Conservation (phyloP, 2,329 filamentous ascomycete species). For the Myrmaecium sp. region DNA sequence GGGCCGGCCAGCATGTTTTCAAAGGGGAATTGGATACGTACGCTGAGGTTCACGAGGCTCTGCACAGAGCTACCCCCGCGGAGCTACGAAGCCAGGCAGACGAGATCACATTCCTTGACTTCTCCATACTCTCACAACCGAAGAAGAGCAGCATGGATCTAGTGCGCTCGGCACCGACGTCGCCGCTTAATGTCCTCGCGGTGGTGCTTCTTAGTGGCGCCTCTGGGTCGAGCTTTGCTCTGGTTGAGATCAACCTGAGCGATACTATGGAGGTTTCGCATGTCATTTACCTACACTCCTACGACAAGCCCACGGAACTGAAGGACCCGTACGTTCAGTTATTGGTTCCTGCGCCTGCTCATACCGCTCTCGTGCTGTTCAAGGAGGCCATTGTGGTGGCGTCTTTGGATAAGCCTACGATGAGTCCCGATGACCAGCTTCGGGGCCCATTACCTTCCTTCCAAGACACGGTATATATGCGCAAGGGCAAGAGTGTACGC, state of each 20-base stretch:
- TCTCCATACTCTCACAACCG: conserved; percentile 42
- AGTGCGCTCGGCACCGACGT: conserved; percentile 4
- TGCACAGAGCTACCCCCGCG: conserved; percentile 37
- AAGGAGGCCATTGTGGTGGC: conserved; percentile 61
- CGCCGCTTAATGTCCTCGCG: conserved; percentile 11
- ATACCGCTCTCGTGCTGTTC: conserved; percentile 71
- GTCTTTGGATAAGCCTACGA: conserved; percentile 50
- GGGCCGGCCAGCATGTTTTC: conserved; percentile 66
- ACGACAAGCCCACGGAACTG: conserved; percentile 22
- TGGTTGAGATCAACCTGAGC: conserved; percentile 54
- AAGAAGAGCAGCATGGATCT: conserved; percentile 31
- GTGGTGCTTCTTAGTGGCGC: conserved; percentile 16
- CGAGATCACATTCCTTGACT: conserved; percentile 61
- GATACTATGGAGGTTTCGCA: conserved; percentile 41
- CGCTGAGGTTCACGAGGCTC: conserved; percentile 42
- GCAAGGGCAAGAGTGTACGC: conserved; percentile 31
- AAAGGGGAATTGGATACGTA: conserved; percentile 55
- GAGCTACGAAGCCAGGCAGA: conserved; percentile 32
- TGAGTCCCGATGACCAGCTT: conserved; percentile 62
- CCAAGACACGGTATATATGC: conserved; percentile 75
- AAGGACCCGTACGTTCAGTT: conserved; percentile 31
- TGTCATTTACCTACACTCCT: conserved; percentile 46
- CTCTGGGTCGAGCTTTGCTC: conserved; percentile 41
- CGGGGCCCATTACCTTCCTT: conserved; percentile 41
- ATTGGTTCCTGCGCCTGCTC: conserved; percentile 59